Conservation (phyloP, 139 green algal genomes). For the Zygnema cylindricum region DNA sequence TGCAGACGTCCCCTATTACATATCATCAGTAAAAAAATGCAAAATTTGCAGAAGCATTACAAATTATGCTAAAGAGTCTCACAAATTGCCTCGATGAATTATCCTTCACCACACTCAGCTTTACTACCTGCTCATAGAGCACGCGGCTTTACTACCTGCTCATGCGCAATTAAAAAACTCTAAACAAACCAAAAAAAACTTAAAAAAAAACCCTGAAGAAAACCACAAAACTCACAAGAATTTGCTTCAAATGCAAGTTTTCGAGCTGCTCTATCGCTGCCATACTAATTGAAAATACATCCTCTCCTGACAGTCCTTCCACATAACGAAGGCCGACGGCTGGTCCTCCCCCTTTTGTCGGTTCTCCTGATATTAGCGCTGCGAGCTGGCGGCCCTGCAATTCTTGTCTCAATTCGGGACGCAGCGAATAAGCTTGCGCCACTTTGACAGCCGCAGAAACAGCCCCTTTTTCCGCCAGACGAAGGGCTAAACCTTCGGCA, state of each 20-base stretch:
- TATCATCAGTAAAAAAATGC: too few species aligned
- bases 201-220: too few species aligned
- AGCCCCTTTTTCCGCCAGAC: slow-evolving; percentile 27
- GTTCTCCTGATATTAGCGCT: neutral
- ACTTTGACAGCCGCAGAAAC: slow-evolving; percentile 39
- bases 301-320: neutral
- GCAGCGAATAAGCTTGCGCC: slow-evolving; percentile 31
- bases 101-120: too few species aligned
- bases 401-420: slow-evolving; percentile 2
- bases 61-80: too few species aligned
- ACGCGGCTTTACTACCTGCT: too few species aligned
- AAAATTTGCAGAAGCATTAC: too few species aligned
- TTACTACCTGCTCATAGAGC: too few species aligned
- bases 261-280: slow-evolving; percentile 33
- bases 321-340: slow-evolving; percentile 37
- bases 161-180: too few species aligned
- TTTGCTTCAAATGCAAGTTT: slow-evolving; percentile 29
- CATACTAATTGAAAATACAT: slow-evolving; percentile 32
- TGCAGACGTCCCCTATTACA: too few species aligned
- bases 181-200: too few species aligned
- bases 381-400: slow-evolving; percentile 37
- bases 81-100: too few species aligned
- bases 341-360: slow-evolving; percentile 4
- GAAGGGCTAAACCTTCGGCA: slow-evolving; percentile 45
- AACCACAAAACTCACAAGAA: slow-evolving; percentile 33